Conservation (phyloP, 2,329 filamentous ascomycete species). For the Elsinoe arachidis region DNA sequence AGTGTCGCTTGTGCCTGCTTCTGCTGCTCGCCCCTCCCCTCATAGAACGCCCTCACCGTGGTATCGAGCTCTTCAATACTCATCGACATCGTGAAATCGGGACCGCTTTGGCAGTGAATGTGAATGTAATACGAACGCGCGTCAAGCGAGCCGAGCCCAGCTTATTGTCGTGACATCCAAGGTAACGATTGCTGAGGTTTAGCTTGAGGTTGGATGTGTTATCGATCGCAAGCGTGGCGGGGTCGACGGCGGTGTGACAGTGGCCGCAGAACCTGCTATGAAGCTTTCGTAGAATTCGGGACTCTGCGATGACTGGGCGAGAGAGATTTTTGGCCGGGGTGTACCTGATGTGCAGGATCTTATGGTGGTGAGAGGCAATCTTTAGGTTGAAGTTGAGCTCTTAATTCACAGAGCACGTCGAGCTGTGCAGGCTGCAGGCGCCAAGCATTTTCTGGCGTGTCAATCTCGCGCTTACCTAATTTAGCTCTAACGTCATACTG, state of each 20-base stretch:
- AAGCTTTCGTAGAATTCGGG: neutral
- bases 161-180: slow-evolving; percentile 11
- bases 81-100: slow-evolving; percentile 46
- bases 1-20: slow-evolving; percentile 88
- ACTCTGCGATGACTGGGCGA: neutral
- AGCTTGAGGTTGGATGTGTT: neutral
- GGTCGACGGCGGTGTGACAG: neutral
- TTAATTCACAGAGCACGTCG: slow-evolving; percentile 5
- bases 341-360: neutral
- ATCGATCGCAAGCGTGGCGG: slow-evolving; percentile 10
- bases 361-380: neutral
- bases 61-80: slow-evolving; percentile 91
- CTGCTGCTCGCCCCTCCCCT: slow-evolving; percentile 95
- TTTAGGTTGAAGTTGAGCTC: neutral
- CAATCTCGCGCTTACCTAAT: slow-evolving; percentile 12
- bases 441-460: slow-evolving; percentile 11
- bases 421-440: slow-evolving; percentile 7
- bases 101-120: slow-evolving; percentile 20
- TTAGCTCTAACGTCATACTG: slow-evolving; percentile 1
- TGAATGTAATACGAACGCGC: slow-evolving; percentile 21
- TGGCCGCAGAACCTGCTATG: neutral
- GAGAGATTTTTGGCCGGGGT: neutral
- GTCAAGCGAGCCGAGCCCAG: slow-evolving; percentile 22
- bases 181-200: neutral
- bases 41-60: slow-evolving; percentile 94